Conservation (phyloP, 2,329 filamentous ascomycete genomes). For the Remersonia thermophila region DNA sequence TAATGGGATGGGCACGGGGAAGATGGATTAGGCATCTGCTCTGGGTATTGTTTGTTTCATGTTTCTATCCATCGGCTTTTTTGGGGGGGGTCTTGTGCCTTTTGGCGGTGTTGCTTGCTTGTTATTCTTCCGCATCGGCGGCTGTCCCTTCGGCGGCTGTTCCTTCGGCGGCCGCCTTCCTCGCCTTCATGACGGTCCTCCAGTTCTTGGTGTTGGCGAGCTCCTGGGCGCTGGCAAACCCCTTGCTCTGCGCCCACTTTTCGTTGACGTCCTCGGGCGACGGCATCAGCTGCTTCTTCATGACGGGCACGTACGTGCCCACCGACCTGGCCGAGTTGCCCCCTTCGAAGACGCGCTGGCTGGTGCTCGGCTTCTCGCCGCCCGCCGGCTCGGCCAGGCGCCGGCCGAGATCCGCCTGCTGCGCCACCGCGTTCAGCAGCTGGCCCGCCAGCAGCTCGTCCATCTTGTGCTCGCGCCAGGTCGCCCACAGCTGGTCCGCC, state of each 20-base stretch:
- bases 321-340: conserved; percentile 37
- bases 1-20: neutral
- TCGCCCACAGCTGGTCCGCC: conserved; percentile 64
- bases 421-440: conserved; percentile 51
- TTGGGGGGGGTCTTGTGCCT: neutral
- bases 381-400: conserved; percentile 28
- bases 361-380: conserved; percentile 23
- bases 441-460: conserved; percentile 73
- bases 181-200: conserved; percentile 21
- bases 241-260: conserved; percentile 48
- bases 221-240: conserved; percentile 40
- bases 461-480: conserved; percentile 77
- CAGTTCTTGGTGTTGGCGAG: conserved; percentile 29
- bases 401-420: conserved; percentile 20
- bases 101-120: neutral
- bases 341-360: conserved; percentile 40
- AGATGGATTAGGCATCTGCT: neutral
- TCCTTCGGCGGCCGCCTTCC: conserved; percentile 9
- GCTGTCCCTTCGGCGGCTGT: too few relatives aligned
- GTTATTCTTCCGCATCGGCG: neutral
- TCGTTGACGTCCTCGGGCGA: conserved; percentile 46
- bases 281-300: conserved; percentile 37
- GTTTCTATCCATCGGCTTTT: too few relatives aligned
- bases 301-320: conserved; percentile 43
- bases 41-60: too few relatives aligned